Conservation (phyloP, 352 stramenopile species). For the Phytophthora ohioensis region DNA sequence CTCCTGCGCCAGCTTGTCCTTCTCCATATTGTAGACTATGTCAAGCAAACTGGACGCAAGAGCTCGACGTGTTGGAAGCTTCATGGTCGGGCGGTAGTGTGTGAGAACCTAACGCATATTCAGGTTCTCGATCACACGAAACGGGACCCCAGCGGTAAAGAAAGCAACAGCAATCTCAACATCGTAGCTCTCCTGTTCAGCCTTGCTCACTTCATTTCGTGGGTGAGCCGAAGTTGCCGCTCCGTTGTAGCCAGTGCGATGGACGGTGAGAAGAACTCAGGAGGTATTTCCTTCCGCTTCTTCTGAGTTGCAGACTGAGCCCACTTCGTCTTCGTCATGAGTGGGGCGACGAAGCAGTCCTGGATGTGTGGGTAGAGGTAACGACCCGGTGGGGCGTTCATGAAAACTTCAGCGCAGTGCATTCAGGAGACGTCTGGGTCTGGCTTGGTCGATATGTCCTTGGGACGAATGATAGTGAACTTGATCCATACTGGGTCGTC, state of each 20-base stretch:
- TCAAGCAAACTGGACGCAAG: background rate
- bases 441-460: background rate
- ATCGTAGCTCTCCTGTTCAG: background rate
- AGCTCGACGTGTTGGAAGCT: background rate
- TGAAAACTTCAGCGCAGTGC: background rate
- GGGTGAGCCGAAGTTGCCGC: background rate
- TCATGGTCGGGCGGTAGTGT: background rate
- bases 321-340: background rate
- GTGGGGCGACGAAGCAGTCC: background rate
- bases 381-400: background rate
- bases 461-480: background rate
- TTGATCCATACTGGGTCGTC: background rate
- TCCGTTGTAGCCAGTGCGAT: background rate
- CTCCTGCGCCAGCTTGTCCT: background rate
- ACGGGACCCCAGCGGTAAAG: background rate
- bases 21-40: background rate
- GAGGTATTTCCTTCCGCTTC: background rate
- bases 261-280: background rate
- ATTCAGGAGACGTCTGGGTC: background rate
- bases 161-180: background rate
- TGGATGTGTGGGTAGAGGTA: constrained; percentile 4
- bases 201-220: background rate
- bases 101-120: background rate
- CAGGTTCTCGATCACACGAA: background rate
- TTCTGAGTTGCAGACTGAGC: background rate